Conservation (phyloP, 1,284 basidiomycete species). For the Trichosporon ovoides region DNA sequence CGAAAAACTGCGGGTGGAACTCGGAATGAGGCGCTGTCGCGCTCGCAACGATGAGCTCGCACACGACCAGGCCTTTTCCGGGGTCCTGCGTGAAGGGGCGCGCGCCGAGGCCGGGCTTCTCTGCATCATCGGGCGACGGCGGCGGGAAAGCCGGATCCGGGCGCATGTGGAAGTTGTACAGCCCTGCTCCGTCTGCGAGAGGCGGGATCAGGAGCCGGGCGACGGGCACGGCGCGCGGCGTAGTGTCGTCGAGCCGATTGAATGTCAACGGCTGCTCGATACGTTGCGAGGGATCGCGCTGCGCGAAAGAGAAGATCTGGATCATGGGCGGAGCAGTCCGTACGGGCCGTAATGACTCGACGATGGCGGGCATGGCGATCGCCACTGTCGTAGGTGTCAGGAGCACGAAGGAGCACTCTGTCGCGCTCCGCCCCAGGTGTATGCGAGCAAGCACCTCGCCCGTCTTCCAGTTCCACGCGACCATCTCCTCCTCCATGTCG, state of each 20-base stretch:
- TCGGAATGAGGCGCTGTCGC: conserved; percentile 8
- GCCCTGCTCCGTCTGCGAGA: conserved; percentile 18
- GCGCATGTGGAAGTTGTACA: conserved; percentile 36
- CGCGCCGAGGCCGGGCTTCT: conserved; percentile 20
- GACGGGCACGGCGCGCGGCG: conserved; percentile 30
- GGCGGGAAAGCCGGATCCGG: conserved; percentile 45
- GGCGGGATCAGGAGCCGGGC: conserved; percentile 33
- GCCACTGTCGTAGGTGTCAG: conserved; percentile 17
- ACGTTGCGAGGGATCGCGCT: conserved; percentile 11
- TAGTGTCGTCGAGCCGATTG: conserved; percentile 33
- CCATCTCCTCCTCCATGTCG: conserved; percentile 39
- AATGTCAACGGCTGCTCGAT: conserved; percentile 30
- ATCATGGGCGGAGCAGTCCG: conserved; percentile 32
- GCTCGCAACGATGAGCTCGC: conserved; percentile 33
- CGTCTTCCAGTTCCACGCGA: conserved; percentile 49
- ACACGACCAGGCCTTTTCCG: conserved; percentile 37
- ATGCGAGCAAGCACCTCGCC: conserved; percentile 40
- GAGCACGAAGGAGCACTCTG: conserved; percentile 4
- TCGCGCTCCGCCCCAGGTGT: not conserved
- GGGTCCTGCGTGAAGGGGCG: conserved; percentile 43
- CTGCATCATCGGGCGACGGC: not conserved
- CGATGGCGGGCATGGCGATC: conserved; percentile 8
- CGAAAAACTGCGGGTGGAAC: conserved; percentile 34
- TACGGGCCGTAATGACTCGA: not conserved
- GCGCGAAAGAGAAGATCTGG: conserved; percentile 35